Percentiles rank a stretch among this genome's conserved stretches.
Conservation (phyloP, 257 asterid species). For the Fraxinus americana region DNA sequence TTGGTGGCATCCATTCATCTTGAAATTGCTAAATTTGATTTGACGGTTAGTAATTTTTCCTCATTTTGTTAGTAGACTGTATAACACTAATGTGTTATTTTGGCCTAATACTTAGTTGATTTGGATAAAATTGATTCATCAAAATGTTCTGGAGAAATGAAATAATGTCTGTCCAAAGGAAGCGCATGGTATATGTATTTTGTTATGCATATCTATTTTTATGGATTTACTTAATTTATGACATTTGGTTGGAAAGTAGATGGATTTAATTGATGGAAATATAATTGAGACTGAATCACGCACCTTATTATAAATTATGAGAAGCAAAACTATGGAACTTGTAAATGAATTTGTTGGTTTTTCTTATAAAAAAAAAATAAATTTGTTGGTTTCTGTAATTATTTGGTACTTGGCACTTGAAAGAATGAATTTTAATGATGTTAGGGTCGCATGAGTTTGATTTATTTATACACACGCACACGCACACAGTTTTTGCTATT, state of each 20-base stretch:
- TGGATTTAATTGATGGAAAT: neutral
- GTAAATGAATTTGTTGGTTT: neutral
- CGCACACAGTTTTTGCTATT: neutral
- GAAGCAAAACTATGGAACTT: neutral
- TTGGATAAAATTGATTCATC: neutral
- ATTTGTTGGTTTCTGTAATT: neutral
- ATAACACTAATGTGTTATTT: neutral
- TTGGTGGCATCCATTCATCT: constrained; percentile 89
- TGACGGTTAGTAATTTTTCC: constrained; percentile 53
- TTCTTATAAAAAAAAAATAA: neutral
- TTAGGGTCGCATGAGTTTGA: neutral
- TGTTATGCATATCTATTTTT: neutral
- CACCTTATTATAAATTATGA: neutral
- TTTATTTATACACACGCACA: too few relatives aligned
- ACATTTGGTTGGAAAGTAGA: neutral
- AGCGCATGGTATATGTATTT: neutral
- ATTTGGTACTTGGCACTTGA: neutral
- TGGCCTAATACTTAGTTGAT: neutral
- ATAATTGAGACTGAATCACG: neutral
- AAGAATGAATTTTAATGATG: neutral
- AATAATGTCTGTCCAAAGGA: neutral
- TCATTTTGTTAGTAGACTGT: neutral
- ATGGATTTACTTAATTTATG: neutral
- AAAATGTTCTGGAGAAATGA: neutral
- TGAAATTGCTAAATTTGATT: constrained; percentile 81